Evolutionary conservation across 1,284 basidiomycete genomes (phyloP).

Genomic region (Vanrija humicola): DNA sequence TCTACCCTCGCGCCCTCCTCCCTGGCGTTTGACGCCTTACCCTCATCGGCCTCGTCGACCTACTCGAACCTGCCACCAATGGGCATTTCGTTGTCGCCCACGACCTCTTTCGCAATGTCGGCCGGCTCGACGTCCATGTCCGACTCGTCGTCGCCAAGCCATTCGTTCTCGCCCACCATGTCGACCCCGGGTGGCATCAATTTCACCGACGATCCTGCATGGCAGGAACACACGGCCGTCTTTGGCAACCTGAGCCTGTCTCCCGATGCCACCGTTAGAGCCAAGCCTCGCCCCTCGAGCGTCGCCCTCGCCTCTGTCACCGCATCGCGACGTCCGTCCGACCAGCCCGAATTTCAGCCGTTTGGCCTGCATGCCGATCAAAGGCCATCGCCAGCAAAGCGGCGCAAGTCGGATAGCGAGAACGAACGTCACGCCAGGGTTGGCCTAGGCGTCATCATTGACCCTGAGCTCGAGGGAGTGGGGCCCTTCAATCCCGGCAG

Average conservation of each 20-base stretch:
- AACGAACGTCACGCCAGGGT: conserved; percentile 16
- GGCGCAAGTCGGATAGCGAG: conserved; percentile 38
- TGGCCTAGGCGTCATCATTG: conserved; percentile 26
- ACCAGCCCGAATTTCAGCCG: neutral
- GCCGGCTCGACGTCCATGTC: conserved; percentile 9
- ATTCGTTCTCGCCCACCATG: conserved; percentile 15
- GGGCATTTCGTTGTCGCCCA: conserved; percentile 10
- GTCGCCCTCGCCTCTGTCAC: conserved; percentile 2
- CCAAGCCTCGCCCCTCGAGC: conserved; percentile 8
- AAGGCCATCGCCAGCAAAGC: conserved; percentile 12
- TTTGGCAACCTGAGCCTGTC: conserved; percentile 15
- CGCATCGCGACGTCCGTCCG: conserved; percentile 4
- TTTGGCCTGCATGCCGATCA: neutral
- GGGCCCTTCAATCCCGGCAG: neutral
- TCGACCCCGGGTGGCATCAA: conserved; percentile 5
- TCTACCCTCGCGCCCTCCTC: neutral
- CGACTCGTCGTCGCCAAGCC: conserved; percentile 14
- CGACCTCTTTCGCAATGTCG: conserved; percentile 12
- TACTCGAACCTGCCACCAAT: conserved; percentile 16
- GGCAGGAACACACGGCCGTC: conserved; percentile 19
- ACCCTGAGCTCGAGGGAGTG: conserved; percentile 1
- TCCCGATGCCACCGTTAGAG: conserved; percentile 9
- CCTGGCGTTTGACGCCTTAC: conserved; percentile 13
- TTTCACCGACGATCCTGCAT: conserved; percentile 11
- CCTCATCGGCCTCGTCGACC: conserved; percentile 11